These are phyloP conservation scores for Strombidium stylifer DNA, from an alignment of 73 alveolate species.

Conservation along the genomic window DNA sequence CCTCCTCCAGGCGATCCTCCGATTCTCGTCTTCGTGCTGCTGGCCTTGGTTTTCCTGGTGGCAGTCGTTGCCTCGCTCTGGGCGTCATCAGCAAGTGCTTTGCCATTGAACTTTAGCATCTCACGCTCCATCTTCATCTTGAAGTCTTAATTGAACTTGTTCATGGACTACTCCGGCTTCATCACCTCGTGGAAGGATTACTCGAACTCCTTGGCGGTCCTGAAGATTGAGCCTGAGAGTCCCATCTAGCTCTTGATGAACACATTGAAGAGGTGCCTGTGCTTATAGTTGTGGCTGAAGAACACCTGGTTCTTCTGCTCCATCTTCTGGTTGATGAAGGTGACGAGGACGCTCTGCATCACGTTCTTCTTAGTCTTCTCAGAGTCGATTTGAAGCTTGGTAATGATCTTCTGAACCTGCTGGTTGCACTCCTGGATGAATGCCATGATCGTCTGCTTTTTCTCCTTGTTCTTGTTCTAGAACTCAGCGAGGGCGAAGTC, in stretches of 20 bases:
- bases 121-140: slow-evolving; percentile 9
- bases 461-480: slow-evolving; percentile 18
- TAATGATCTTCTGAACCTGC: slow-evolving; percentile 28
- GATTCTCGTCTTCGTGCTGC: slow-evolving; percentile 2
- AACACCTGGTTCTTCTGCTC: slow-evolving; percentile 3
- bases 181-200: slow-evolving; percentile 5
- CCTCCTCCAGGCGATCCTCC: slow-evolving; percentile 18
- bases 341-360: slow-evolving; percentile 33
- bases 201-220: slow-evolving; percentile 39
- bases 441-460: background rate
- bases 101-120: slow-evolving; percentile 34
- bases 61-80: slow-evolving; percentile 3
- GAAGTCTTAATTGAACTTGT: slow-evolving; percentile 39
- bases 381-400: slow-evolving; percentile 35
- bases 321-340: slow-evolving; percentile 10
- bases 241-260: slow-evolving; percentile 13
- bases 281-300: slow-evolving; percentile 23
- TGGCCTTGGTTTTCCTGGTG: slow-evolving; percentile 10
- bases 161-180: slow-evolving; percentile 9
- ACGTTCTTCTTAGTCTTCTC: slow-evolving; percentile 49
- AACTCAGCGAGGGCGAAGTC: slow-evolving; percentile 18
- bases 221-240: too few species aligned
- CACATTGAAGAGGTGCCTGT: slow-evolving; percentile 12
- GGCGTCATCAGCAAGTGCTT: slow-evolving; percentile 16
- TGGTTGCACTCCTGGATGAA: slow-evolving; percentile 11